phyloP scores from a whole-genome alignment of 2,329 filamentous ascomycete species.

The Clonostachys sp. region DNA sequence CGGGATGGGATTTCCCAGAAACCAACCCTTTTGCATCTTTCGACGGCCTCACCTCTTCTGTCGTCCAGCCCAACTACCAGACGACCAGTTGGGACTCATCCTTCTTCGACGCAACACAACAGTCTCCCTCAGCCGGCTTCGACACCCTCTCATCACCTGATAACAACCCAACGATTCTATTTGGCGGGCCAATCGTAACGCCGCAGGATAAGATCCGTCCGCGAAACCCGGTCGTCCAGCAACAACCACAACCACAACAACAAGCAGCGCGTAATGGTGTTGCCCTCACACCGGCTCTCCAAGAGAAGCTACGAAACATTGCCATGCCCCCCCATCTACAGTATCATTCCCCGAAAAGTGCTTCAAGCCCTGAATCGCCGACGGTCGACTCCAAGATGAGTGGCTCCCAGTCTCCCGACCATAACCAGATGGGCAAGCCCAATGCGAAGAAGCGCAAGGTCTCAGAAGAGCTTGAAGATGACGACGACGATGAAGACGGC shows the following conservation, averaged over 20 bases:
- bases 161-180: constrained; percentile 27
- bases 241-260: not conserved
- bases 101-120: constrained; percentile 23
- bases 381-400: constrained; percentile 38
- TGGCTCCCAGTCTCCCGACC: constrained; percentile 42
- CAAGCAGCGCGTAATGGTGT: constrained; percentile 2
- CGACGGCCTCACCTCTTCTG: constrained; percentile 29
- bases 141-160: constrained; percentile 22
- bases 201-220: constrained; percentile 16
- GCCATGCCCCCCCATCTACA: constrained; percentile 61
- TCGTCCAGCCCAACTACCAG: constrained; percentile 22
- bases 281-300: constrained; percentile 50
- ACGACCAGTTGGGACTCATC: constrained; percentile 26
- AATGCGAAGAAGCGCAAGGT: constrained; percentile 65
- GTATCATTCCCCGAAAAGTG: constrained; percentile 54
- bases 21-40: constrained; percentile 38
- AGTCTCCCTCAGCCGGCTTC: constrained; percentile 21
- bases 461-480: constrained; percentile 45
- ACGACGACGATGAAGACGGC: constrained; percentile 51
- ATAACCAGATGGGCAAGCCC: constrained; percentile 33
- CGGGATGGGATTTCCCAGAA: constrained; percentile 44
- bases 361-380: constrained; percentile 53
- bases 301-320: constrained; percentile 57
- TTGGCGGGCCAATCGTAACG: constrained; percentile 18
- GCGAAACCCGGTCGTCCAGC: constrained; percentile 13